Conservation (phyloP, 2,329 filamentous ascomycete genomes). For the Cladobotryum mycophilum region DNA sequence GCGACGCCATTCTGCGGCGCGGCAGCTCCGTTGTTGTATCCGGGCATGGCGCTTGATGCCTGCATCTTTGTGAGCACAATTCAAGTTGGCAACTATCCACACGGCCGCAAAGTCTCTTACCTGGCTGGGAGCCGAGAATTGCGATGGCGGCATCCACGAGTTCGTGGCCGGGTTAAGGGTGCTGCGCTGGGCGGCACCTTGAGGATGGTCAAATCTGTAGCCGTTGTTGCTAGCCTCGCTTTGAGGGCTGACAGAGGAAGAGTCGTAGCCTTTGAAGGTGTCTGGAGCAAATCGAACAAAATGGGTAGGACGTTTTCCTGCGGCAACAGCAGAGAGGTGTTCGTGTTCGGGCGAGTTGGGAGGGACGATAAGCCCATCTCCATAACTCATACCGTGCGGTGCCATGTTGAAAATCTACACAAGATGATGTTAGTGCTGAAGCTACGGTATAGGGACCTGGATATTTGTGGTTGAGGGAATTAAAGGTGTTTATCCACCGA, state of each 20-base stretch:
- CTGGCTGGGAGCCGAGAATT: background rate
- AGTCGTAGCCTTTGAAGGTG: background rate
- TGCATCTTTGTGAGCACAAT: too few relatives aligned
- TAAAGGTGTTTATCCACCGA: background rate
- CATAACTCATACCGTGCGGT: background rate
- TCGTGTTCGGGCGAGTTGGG: background rate
- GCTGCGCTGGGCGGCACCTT: background rate
- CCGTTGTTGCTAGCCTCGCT: background rate
- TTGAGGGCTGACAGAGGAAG: background rate
- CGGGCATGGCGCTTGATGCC: too few relatives aligned
- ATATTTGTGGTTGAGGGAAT: too few relatives aligned
- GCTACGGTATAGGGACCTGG: too few relatives aligned
- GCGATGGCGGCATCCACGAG: background rate
- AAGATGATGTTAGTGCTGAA: background rate
- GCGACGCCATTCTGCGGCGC: too few relatives aligned
- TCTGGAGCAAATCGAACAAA: background rate
- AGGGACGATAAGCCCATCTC: conserved; percentile 2
- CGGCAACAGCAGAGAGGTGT: background rate
- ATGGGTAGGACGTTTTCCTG: background rate
- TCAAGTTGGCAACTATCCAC: too few relatives aligned
- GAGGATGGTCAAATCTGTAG: background rate
- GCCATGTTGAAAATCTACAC: conserved; percentile 1
- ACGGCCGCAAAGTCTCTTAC: background rate
- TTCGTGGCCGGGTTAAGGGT: conserved; percentile 7
- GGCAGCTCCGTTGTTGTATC: too few relatives aligned